Percentiles rank a stretch among this genome's conserved stretches.
Conservation (phyloP, 2,329 filamentous ascomycete species). For the Graphiopsis chlorocephala region DNA sequence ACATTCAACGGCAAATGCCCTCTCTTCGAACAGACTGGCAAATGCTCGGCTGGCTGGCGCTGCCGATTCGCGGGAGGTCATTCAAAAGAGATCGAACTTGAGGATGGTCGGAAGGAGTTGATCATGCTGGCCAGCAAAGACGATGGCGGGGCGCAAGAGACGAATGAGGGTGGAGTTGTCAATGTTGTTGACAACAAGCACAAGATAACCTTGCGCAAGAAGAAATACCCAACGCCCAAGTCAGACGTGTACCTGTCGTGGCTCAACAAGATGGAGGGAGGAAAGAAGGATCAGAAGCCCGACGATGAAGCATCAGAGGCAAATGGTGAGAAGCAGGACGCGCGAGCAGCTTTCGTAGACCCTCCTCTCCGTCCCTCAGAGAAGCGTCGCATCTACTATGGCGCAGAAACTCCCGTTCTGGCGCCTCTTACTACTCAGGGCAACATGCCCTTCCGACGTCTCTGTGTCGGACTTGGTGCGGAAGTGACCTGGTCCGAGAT, state of each 20-base stretch:
- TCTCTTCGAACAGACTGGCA: constrained; percentile 71
- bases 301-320: constrained; percentile 20
- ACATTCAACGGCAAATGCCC: constrained; percentile 79
- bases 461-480: constrained; percentile 85
- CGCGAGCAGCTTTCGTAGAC: constrained; percentile 77
- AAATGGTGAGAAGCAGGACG: constrained; percentile 56
- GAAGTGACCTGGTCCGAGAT: constrained; percentile 97
- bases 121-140: constrained; percentile 63
- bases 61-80: constrained; percentile 89
- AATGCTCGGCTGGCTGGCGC: constrained; percentile 85
- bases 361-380: constrained; percentile 87
- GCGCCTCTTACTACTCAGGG: constrained; percentile 95
- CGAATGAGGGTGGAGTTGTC: constrained; percentile 61
- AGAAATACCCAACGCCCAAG: constrained; percentile 66
- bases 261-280: constrained; percentile 63
- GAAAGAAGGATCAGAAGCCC: constrained; percentile 25
- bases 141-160: constrained; percentile 26
- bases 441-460: constrained; percentile 87
- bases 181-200: constrained; percentile 69
- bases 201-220: constrained; percentile 74
- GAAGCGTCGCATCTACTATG: constrained; percentile 91
- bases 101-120: constrained; percentile 80
- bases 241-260: constrained; percentile 75
- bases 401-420: constrained; percentile 86
- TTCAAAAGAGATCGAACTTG: constrained; percentile 72